Evolutionary conservation across 2,329 filamentous ascomycete species (phyloP).

Genomic region (Colletotrichum incanum): DNA sequence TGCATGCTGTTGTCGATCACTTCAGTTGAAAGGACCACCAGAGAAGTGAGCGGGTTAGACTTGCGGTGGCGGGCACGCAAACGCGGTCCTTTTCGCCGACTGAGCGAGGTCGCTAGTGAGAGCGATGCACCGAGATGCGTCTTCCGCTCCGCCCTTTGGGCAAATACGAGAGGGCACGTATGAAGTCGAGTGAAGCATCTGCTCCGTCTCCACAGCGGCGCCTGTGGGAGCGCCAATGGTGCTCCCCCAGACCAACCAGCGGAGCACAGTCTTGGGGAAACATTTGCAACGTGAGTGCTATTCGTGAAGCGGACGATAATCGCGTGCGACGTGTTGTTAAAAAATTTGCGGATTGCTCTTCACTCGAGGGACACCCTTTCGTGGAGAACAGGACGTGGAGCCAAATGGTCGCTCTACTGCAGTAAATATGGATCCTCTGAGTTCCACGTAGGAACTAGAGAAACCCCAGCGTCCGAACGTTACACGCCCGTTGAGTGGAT

Average conservation of each 20-base stretch:
- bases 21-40: background rate
- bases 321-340: background rate
- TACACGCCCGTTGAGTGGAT: conserved; percentile 8
- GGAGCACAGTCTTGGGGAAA: background rate
- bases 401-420: conserved; percentile 11
- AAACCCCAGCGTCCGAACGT: conserved; percentile 7
- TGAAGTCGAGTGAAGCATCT: conserved; percentile 4
- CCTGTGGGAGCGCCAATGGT: background rate
- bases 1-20: conserved; percentile 23
- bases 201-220: background rate
- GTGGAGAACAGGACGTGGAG: conserved; percentile 19
- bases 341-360: background rate
- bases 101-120: conserved; percentile 10
- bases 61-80: background rate
- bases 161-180: background rate
- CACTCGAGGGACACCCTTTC: background rate
- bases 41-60: background rate
- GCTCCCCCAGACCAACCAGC: conserved; percentile 17
- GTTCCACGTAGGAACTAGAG: background rate
- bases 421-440: conserved; percentile 11
- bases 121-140: conserved; percentile 11
- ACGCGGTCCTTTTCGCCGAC: conserved; percentile 18
- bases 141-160: background rate
- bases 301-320: background rate
- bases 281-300: background rate